These are phyloP conservation scores for Bipolaris sorokiniana DNA, from an alignment of 2,329 filamentous ascomycete genomes.

Conservation along the genomic window DNA sequence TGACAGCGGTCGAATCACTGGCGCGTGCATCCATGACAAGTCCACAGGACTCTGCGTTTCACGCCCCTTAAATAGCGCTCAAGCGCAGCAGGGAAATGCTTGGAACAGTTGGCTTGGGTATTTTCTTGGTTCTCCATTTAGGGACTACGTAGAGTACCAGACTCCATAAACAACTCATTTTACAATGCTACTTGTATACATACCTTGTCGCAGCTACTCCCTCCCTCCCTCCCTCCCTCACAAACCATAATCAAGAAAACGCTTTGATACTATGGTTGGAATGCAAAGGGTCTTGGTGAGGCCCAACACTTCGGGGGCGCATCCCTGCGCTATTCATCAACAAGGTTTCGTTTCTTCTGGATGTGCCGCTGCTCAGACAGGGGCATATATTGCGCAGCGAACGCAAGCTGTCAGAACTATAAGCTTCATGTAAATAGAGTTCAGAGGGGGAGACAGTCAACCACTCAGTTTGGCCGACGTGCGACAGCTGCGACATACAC, in stretches of 20 bases:
- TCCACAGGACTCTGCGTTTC: background rate
- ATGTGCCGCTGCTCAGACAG: background rate
- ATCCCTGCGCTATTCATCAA: background rate
- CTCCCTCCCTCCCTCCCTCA: no score
- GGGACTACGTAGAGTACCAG: no score
- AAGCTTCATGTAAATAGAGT: background rate
- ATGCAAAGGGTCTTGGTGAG: background rate
- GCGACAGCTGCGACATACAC: background rate
- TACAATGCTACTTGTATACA: background rate
- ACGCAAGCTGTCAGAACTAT: background rate
- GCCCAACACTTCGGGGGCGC: background rate
- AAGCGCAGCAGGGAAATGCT: background rate
- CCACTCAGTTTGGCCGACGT: background rate
- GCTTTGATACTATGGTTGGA: background rate
- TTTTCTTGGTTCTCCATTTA: background rate
- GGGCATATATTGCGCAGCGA: background rate
- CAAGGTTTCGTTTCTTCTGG: background rate
- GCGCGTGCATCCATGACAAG: background rate
- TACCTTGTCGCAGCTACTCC: no score
- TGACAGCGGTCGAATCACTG: background rate
- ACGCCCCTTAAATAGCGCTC: background rate
- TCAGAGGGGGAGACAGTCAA: background rate
- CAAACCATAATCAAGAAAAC: background rate
- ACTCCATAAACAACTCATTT: background rate
- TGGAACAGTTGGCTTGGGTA: background rate